phyloP scores from a whole-genome alignment of 345 rosid species.

The Corchorus olitorius region DNA sequence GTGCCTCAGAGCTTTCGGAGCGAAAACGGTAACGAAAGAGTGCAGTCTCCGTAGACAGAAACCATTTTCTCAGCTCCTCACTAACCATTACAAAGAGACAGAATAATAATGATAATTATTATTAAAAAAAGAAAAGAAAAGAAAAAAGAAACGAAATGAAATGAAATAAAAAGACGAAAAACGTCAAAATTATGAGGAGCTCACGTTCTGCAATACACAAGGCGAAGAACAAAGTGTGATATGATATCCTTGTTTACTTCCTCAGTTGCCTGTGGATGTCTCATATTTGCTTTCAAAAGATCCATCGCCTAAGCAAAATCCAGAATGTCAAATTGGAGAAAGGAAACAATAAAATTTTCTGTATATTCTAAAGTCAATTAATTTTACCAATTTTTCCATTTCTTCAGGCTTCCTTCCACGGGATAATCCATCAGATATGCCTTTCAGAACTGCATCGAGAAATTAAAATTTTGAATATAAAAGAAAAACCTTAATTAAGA shows the following conservation, averaged over 20 bases:
- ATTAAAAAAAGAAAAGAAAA: background rate
- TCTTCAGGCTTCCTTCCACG: constrained; percentile 80
- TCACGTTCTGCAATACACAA: constrained; percentile 92
- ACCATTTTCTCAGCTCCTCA: constrained; percentile 92
- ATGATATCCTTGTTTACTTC: constrained; percentile 66
- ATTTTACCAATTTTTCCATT: constrained; percentile 63
- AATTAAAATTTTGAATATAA: background rate
- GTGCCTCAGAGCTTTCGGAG: constrained; percentile 40
- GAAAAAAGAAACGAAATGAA: background rate
- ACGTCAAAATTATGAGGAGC: constrained; percentile 11
- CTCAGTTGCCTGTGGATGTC: constrained; percentile 52
- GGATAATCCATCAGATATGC: constrained; percentile 71
- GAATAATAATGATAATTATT: background rate
- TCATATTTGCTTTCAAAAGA: constrained; percentile 73
- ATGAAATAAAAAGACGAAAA: background rate
- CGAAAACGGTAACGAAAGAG: constrained; percentile 75
- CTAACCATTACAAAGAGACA: constrained; percentile 33
- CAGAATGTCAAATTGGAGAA: background rate
- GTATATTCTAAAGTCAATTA: background rate
- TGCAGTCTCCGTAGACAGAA: constrained; percentile 82
- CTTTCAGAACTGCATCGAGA: constrained; percentile 67
- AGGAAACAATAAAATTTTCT: background rate
- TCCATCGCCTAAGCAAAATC: constrained; percentile 35
- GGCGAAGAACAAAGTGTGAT: constrained; percentile 85
- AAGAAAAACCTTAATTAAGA: background rate